Base-by-base conservation (phyloP, 2,329 filamentous ascomycete genomes). In the Penicillium sp. region DNA sequence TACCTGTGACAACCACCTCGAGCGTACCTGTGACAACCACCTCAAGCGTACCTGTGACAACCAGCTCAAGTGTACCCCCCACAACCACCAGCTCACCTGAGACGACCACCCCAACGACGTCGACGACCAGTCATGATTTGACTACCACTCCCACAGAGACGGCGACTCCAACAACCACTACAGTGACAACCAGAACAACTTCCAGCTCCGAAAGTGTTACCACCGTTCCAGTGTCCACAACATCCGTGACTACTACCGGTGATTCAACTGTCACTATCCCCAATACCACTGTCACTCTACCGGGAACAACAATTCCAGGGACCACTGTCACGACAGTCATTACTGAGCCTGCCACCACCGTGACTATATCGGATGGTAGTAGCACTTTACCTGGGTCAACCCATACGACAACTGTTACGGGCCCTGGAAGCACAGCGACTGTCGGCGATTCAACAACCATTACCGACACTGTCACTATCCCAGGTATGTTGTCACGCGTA, bases 361-460 rank as follows among this genome's bases (percentile, higher is more conserved):
- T 57, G 4, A 59, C 50, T 22, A 29, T 51, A 6, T 42, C 37
- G 13, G 43, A 46, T 10, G 42, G 34, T 14, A 50, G 39, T 26
- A 59, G 32, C 44, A 55, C 39, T 22, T 26, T 54, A n/a, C 40
- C 57, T 9, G 50, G 44, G 3, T 54, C 53, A n/a, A 54, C 46
- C 10, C 34, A 4, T 26, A 59, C 54, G 8, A 46, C 43, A 29
- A 54, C 50, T 8, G 32, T 56, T 38, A 52, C 48, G 2, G 32
- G 31, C n/a, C 48, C 53, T 9, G 49, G 13, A 32, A 58, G 42
- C 32, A 54, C 57, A 18, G 18, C 34, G 1, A 54, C 47, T 22
- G 37, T 59, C 14, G 20, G 47, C 9, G 37, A 32, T 37, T 51
- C 42, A 10, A 52, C 37, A 9, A 56, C 43, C 22, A 24, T 45